A percentile compares a stretch with the other conserved stretches of the same genome.
These are phyloP conservation scores for Sparassis latifolia DNA, from an alignment of 1,284 basidiomycete species.

Conservation along the genomic window DNA sequence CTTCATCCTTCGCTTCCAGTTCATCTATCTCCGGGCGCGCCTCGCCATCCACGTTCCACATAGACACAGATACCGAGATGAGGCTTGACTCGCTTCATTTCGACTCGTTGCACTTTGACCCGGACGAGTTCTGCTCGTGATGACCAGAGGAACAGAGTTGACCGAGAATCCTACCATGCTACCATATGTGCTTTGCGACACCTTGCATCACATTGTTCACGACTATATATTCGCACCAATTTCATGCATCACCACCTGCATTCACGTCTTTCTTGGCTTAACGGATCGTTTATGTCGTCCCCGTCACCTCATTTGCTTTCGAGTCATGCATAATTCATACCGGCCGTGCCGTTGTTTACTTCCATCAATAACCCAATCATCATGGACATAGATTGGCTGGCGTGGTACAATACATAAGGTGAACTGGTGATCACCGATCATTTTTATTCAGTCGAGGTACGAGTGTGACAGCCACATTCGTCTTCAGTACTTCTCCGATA, in stretches of 20 bases:
- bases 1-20: conserved; percentile 1
- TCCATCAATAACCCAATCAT: not conserved
- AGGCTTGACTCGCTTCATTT: conserved; percentile 63
- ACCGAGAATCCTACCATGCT: not conserved
- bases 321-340: not conserved
- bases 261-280: conserved; percentile 1
- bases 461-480: not conserved
- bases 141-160: not conserved
- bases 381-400: not conserved
- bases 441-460: too few species aligned
- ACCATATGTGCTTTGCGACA: conserved; percentile 6
- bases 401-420: not conserved
- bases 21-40: conserved; percentile 4
- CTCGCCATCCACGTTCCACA: too few species aligned
- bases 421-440: too few species aligned
- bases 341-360: conserved; percentile 5
- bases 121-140: conserved; percentile 37
- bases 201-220: conserved; percentile 3
- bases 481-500: conserved; percentile 38
- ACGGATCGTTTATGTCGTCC: conserved; percentile 6
- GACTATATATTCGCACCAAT: not conserved
- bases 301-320: not conserved
- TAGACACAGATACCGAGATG: conserved; percentile 50
- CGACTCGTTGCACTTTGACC: conserved; percentile 59
- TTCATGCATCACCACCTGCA: not conserved